Conservation (phyloP, 257 asterid genomes). For the Nemophila menziesii region DNA sequence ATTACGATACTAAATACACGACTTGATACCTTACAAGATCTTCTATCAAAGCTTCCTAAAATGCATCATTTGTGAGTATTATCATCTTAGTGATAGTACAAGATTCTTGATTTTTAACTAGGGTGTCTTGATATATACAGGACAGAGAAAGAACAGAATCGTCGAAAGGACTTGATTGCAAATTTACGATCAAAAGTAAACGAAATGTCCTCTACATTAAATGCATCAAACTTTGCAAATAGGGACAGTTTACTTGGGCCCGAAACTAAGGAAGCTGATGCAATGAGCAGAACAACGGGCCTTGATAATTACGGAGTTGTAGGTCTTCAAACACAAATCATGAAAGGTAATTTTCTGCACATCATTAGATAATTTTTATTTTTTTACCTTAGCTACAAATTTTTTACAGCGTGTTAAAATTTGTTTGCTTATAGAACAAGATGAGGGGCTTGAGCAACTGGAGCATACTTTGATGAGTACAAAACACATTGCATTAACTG, state of each 20-base stretch:
- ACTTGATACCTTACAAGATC: conserved; percentile 61
- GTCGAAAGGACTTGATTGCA: conserved; percentile 68
- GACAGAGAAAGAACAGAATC: conserved; percentile 81
- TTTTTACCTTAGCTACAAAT: conserved; percentile 1
- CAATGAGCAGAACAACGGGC: conserved; percentile 62
- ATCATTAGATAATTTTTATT: background rate
- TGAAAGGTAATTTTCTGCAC: conserved; percentile 56
- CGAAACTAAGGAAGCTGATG: conserved; percentile 76
- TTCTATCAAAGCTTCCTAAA: conserved; percentile 48
- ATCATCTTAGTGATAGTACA: background rate
- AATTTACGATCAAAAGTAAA: conserved; percentile 61
- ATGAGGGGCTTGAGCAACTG: conserved; percentile 78
- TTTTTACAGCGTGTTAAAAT: conserved; percentile 3
- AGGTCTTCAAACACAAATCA: conserved; percentile 83
- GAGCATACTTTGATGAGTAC: conserved; percentile 88
- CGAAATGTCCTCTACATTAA: conserved; percentile 80
- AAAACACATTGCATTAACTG: conserved; percentile 89
- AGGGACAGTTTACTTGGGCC: conserved; percentile 96
- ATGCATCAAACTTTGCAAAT: conserved; percentile 76
- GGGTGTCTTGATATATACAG: conserved; percentile 27
- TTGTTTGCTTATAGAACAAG: conserved; percentile 56
- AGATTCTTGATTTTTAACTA: background rate
- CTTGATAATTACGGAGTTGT: conserved; percentile 82
- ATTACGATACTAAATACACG: conserved; percentile 83
- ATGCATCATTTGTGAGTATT: conserved; percentile 58